Base-by-base conservation (phyloP, 768 basidiomycete genomes). In the Panellus pusillus region DNA sequence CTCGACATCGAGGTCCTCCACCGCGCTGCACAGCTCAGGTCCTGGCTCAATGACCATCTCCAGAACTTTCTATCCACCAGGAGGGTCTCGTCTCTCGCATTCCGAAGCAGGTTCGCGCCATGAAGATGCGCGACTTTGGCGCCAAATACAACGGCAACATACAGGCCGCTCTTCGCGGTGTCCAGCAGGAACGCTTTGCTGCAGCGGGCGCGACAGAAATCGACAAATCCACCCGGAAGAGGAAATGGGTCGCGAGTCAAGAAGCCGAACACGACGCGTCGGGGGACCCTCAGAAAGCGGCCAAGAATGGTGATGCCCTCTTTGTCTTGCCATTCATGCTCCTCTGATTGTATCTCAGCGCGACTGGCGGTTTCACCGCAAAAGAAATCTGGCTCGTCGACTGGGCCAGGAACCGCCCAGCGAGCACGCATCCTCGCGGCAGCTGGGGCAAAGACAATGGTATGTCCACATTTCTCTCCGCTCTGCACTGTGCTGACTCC, bases 1-100 rank as follows among this genome's bases (percentile, higher is more conserved):
- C 78, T 92, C 45, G 87, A 91, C 58, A 81, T 91, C 57, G 90
- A 92, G 80, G 89, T 90, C 61, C 79, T 84, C 51, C 89, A 91
- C 70, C 82, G 87, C 41, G 82, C 80, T 19, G 79, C 81, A 45
- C 88, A 89, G 64, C 81, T 92, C 57, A 81, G 87, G 66, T 79
- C 82, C 76, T 87, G 84, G 82, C 85, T 91, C 28, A 74, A 78
- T 47, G 85, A 86, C 66, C 79, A 81, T 4, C 82, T 91, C 47
- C 82, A 89, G 60, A 86, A 83, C 64, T 91, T 91, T 80, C 77
- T 2, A 77, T 85, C 20, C 87, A 87, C 62, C 87, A 89, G 64
- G 88, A 91, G 64, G 83, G 83, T 0, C 84, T 84, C 52, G 80
- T 91, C 2, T 80, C 79, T 15, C 81, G 86, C 46, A 87, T 91